These are phyloP conservation scores for Heliamphora pulchella DNA, from an alignment of 179 eudicot species.

Conservation along the genomic window DNA sequence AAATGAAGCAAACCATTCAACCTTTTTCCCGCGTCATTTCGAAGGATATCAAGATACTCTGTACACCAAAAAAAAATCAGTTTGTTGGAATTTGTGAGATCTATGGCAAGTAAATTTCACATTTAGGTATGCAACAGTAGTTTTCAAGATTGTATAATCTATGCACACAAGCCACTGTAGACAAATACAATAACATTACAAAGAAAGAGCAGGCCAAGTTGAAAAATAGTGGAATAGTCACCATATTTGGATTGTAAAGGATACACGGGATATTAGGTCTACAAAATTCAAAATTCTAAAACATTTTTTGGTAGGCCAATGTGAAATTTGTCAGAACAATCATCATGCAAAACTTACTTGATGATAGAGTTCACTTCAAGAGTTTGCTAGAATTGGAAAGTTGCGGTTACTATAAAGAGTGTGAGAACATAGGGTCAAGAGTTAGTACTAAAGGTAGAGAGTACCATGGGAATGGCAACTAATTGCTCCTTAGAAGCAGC, in stretches of 20 bases:
- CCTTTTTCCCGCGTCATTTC: background rate
- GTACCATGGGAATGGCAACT: background rate
- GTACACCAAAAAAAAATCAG: background rate
- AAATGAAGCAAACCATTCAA: background rate
- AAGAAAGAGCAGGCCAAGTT: background rate
- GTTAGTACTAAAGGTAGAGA: background rate
- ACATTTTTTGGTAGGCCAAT: background rate
- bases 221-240: background rate
- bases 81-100: background rate
- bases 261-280: background rate
- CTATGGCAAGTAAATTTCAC: constrained; percentile 5
- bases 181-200: background rate
- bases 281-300: too few species aligned
- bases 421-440: background rate
- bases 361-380: background rate
- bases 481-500: background rate
- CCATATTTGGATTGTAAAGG: constrained; percentile 4
- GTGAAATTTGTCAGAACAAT: background rate
- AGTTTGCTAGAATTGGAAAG: background rate
- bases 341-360: background rate
- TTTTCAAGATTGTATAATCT: background rate
- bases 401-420: background rate
- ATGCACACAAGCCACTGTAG: background rate
- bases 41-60: background rate
- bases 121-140: background rate